A percentile compares a stretch with the other conserved stretches of the same genome.
phyloP scores from a whole-genome alignment of 371 early-diverging fungal species.

The Rhizopus arrhizus region DNA sequence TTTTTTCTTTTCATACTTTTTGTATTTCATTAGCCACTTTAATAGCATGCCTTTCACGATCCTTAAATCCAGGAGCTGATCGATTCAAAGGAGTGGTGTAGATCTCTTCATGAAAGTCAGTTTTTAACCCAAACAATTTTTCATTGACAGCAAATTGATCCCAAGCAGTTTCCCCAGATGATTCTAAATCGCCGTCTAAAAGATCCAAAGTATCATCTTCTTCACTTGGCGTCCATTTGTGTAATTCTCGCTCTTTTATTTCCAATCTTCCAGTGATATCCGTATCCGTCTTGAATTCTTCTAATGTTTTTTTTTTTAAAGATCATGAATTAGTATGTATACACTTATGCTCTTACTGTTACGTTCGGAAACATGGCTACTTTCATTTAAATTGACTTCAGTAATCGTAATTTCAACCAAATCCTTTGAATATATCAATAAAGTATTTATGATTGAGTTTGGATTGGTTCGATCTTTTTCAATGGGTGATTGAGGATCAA shows the following conservation, averaged over 20 bases:
- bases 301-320: too few species aligned
- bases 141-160: slow-evolving; percentile 99
- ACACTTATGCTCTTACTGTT: slow-evolving; percentile 38
- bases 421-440: slow-evolving; percentile 76
- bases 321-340: too few species aligned
- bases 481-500: slow-evolving; percentile 28
- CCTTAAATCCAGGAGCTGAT: slow-evolving; percentile 81
- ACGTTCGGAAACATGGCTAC: slow-evolving; percentile 32
- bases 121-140: slow-evolving; percentile 90
- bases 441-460: slow-evolving; percentile 43
- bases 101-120: slow-evolving; percentile 93
- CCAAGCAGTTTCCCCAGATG: slow-evolving; percentile 66
- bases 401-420: slow-evolving; percentile 62
- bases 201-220: slow-evolving; percentile 35
- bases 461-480: slow-evolving; percentile 55
- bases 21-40: slow-evolving; percentile 94
- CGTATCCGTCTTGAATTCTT: slow-evolving; percentile 87
- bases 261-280: slow-evolving; percentile 79
- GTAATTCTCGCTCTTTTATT: slow-evolving; percentile 78
- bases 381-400: slow-evolving; percentile 60
- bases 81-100: slow-evolving; percentile 96
- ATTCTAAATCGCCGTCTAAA: slow-evolving; percentile 43
- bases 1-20: slow-evolving; percentile 29
- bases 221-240: slow-evolving; percentile 78
- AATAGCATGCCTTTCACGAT: slow-evolving; percentile 85